Evolutionary conservation across 2,329 filamentous ascomycete genomes (phyloP).

Genomic region (Diaporthe caulivora): DNA sequence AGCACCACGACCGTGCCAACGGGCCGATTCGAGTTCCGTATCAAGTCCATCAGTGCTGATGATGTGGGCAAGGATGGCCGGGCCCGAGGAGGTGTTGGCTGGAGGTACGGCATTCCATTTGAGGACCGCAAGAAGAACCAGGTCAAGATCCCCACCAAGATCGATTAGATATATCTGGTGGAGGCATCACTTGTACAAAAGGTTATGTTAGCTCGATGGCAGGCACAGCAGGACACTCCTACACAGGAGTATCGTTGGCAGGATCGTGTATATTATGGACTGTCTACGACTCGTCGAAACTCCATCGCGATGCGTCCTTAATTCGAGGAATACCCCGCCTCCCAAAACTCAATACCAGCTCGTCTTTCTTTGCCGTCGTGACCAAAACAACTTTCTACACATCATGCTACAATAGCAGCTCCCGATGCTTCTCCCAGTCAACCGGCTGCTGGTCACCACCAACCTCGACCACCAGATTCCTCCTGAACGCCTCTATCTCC

Average conservation of each 20-base stretch:
- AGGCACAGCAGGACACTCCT: conserved; percentile 8
- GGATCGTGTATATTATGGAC: neutral
- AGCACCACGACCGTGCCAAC: conserved; percentile 60
- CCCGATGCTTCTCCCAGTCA: conserved; percentile 47
- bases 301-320: neutral
- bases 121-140: conserved; percentile 73
- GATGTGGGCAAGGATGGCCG: conserved; percentile 67
- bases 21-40: conserved; percentile 72
- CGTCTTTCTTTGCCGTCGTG: neutral
- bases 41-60: conserved; percentile 70
- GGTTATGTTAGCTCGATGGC: conserved; percentile 43
- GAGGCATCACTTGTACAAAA: neutral
- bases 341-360: neutral
- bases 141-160: conserved; percentile 76
- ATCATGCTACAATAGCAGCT: conserved; percentile 40
- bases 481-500: conserved; percentile 65
- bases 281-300: neutral
- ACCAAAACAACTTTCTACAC: conserved; percentile 31
- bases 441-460: conserved; percentile 41
- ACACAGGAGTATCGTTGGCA: neutral
- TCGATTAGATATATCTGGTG: conserved; percentile 50
- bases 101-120: conserved; percentile 73
- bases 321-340: neutral
- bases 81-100: conserved; percentile 65
- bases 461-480: conserved; percentile 58